phyloP scores from a whole-genome alignment of 768 basidiomycete genomes.

The Clavaria fumosa region DNA sequence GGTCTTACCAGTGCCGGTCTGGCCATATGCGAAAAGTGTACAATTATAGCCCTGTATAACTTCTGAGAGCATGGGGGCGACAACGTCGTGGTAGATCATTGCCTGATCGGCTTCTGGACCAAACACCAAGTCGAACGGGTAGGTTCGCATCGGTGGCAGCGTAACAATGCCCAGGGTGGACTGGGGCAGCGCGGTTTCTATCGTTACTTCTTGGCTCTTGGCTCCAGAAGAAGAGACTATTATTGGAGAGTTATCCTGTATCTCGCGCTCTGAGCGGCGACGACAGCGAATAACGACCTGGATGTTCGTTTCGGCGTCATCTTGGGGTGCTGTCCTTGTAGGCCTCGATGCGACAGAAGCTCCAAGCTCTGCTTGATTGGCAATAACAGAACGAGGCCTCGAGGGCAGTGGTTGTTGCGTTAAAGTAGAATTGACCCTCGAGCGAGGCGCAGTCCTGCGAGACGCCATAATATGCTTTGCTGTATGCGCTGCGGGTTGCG shows the following conservation, averaged over 20 bases:
- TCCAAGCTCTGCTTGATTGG: conserved; percentile 19
- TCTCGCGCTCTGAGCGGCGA: conserved; percentile 71
- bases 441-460: too few relatives aligned
- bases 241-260: conserved; percentile 74
- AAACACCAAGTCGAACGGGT: conserved; percentile 91
- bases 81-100: conserved; percentile 87
- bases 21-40: conserved; percentile 94
- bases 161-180: conserved; percentile 62
- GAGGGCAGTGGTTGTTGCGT: too few relatives aligned
- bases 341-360: conserved; percentile 9
- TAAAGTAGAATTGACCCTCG: too few relatives aligned
- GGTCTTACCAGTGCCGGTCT: conserved; percentile 99
- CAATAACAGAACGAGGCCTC: conserved; percentile 34
- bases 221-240: conserved; percentile 71
- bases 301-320: conserved; percentile 69
- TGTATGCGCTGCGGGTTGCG: too few relatives aligned
- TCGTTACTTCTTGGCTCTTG: conserved; percentile 58
- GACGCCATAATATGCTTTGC: too few relatives aligned
- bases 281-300: conserved; percentile 88
- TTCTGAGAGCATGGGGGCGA: conserved; percentile 82
- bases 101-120: conserved; percentile 95
- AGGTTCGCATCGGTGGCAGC: conserved; percentile 67
- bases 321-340: conserved; percentile 14
- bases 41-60: conserved; percentile 96
- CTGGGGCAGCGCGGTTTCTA: conserved; percentile 59